Percentiles rank a stretch among this genome's conserved stretches.
Conservation (phyloP, 495 filamentous ascomycete genomes). For the Evernia prunastri region DNA sequence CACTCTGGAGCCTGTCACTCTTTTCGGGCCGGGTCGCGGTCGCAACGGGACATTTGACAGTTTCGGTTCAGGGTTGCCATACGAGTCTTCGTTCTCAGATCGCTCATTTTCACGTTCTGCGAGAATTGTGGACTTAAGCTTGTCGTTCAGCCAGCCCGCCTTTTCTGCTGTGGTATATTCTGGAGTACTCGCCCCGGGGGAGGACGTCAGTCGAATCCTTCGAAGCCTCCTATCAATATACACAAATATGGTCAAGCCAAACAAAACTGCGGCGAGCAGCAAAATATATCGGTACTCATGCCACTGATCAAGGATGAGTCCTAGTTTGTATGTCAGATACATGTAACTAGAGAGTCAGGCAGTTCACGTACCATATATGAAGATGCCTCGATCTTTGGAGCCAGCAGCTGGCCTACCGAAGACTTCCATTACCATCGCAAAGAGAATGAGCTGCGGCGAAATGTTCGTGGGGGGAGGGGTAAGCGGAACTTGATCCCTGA, state of each 20-base stretch:
- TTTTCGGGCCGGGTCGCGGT: conserved; percentile 29
- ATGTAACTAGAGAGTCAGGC: background rate
- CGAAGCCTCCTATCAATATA: conserved; percentile 4
- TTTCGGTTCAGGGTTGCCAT: background rate
- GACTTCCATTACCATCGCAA: conserved; percentile 1
- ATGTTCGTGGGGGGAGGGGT: conserved; percentile 1
- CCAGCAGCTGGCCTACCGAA: conserved; percentile 1
- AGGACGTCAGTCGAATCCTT: background rate
- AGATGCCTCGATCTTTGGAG: background rate
- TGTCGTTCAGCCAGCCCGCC: conserved; percentile 8
- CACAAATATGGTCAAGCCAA: background rate
- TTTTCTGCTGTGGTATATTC: background rate
- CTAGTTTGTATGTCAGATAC: background rate
- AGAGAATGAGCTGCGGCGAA: background rate
- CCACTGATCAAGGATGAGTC: conserved; percentile 18
- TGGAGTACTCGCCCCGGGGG: background rate
- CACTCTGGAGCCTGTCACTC: conserved; percentile 32
- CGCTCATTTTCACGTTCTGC: background rate
- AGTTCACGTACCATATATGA: background rate
- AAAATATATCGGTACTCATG: conserved; percentile 18
- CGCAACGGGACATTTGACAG: background rate
- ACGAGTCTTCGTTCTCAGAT: background rate
- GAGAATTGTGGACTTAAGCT: background rate
- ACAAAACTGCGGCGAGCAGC: conserved; percentile 7
- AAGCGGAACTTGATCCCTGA: background rate